Evolutionary conservation across 371 early-diverging fungal genomes (phyloP), one percentile per base, ranked within the genome.

Genomic region (Blastocladiella emersonii): DNA sequence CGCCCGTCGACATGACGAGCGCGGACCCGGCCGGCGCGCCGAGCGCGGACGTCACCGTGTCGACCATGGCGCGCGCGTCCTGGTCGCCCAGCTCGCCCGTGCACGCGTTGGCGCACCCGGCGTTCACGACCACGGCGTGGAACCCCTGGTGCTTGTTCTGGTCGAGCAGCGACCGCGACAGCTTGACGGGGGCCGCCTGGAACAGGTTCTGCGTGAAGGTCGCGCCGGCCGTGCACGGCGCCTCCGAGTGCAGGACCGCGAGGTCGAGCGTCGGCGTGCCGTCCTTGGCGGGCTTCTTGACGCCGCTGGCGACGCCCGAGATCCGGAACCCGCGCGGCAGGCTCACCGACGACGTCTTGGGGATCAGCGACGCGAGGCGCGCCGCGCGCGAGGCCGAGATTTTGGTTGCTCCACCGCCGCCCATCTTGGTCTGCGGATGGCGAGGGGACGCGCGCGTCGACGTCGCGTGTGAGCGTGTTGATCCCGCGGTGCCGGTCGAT

Each of bases 71-170:
- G 65, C 72, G 78, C 0, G 94, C 93, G 68, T 96, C 87, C 23
- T 74, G 72, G 6, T 90, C 68, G 21, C 97, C 97, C 68, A 82
- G 74, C 12, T 82, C 72, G 6, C 97, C 97, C 0, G 97, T 96
- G 19, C 93, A 93, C 1, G 97, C 94, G 70, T 96, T 96, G 27
- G 97, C 97, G 68, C 92, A 91, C 0, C 95, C 96, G 6, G 93
- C 87, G 72, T 96, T 96, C 41, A 88, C 82, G 6, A 93, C 80
- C 0, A 93, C 78, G 0, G 83, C 85, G 35, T 77, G 78, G 30
- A 91, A 75, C 15, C 71, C 69, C 68, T 75, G 71, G 56, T 72
- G 74, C 3, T 66, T 68, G 44, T 75, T 77, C 37, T 74, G 68
- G 34, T 77, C 67, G n/a, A 91, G 67, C 10, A 90, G 74, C 21